Evolutionary conservation across 106 monocot species (phyloP).

Genomic region (Apostasia shenzhenica): DNA sequence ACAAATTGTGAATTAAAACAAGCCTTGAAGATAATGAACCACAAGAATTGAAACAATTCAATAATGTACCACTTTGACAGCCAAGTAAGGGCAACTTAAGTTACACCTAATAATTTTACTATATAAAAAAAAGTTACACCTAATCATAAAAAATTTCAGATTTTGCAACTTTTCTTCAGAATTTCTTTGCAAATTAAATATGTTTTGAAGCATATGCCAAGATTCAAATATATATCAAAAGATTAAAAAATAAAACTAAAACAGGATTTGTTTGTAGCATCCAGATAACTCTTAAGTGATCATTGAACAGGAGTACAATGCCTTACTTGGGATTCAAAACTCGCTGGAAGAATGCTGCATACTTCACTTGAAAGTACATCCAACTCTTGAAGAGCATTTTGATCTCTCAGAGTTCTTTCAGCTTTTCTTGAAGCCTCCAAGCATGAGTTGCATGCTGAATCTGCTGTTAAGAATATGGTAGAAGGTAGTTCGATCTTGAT

Average conservation of each 20-base stretch:
- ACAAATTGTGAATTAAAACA: neutral
- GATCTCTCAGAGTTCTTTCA: neutral
- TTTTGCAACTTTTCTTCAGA: no score
- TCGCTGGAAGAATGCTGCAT: neutral
- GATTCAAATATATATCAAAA: no score
- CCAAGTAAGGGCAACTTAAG: no score
- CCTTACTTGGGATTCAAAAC: neutral
- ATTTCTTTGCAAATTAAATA: no score
- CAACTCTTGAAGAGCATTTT: neutral
- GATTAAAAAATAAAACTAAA: neutral
- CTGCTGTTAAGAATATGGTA: neutral
- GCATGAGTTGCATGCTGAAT: neutral
- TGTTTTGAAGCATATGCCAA: no score
- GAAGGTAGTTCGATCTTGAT: neutral
- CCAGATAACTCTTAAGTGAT: neutral
- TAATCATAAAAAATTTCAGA: no score
- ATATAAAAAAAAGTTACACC: no score
- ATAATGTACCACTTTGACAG: no score
- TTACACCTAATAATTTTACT: no score
- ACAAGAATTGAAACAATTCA: no score
- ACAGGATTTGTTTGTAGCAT: neutral
- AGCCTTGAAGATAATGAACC: neutral
- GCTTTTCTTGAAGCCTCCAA: constrained; percentile 10
- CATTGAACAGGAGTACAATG: neutral
- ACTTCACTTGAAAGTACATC: constrained; percentile 8